These are phyloP conservation scores for Piper betle DNA, from an alignment of 164 flowering plant genomes.

Conservation along the genomic window DNA sequence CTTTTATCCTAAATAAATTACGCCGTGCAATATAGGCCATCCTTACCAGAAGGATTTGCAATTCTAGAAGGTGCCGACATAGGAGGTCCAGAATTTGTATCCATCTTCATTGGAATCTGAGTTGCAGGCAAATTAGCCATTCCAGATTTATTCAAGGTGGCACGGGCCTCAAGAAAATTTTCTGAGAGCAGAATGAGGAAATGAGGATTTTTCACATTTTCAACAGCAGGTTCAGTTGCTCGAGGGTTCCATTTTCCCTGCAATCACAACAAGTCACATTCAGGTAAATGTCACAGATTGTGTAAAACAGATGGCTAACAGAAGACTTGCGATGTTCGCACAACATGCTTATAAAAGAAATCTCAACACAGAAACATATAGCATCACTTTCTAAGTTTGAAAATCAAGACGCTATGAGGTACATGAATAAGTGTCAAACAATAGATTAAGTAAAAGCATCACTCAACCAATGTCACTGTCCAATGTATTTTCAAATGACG, in stretches of 20 bases:
- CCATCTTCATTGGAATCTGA: conserved; percentile 63
- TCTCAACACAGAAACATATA: too few species aligned
- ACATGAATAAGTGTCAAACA: too few species aligned
- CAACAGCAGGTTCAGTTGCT: conserved; percentile 54
- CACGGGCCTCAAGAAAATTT: conserved; percentile 78
- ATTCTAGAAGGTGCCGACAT: conserved; percentile 51
- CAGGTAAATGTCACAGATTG: conserved; percentile 4
- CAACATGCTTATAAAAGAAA: neutral
- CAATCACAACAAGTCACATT: conserved; percentile 6
- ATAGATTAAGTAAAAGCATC: too few species aligned
- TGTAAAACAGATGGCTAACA: neutral
- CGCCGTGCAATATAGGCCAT: neutral
- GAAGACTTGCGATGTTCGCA: neutral
- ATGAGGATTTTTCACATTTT: conserved; percentile 53
- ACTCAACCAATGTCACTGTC: too few species aligned
- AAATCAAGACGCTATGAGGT: too few species aligned
- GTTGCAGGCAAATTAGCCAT: conserved; percentile 33
- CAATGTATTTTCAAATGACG: too few species aligned
- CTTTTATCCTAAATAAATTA: neutral
- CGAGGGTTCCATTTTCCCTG: conserved; percentile 70
- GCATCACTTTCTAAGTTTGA: too few species aligned
- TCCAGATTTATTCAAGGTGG: conserved; percentile 67
- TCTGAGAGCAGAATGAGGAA: conserved; percentile 76
- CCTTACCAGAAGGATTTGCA: conserved; percentile 55
- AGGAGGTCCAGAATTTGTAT: conserved; percentile 35